Percentiles rank a stretch among this genome's conserved stretches.
Conservation (phyloP, 352 stramenopile genomes). For the Pythium angustatum region DNA sequence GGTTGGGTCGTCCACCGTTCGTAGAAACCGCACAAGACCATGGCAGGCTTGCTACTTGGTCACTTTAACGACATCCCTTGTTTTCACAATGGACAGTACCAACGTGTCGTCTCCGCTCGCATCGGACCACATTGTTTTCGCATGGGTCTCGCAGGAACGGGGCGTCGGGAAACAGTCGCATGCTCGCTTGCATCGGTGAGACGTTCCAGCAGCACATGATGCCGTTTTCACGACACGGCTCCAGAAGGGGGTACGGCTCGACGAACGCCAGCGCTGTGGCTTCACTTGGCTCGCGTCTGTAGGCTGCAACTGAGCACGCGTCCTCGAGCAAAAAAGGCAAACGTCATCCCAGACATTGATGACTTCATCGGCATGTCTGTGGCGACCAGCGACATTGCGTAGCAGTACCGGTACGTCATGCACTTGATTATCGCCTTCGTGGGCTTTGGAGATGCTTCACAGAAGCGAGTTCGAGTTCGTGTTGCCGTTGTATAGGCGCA, state of each 20-base stretch:
- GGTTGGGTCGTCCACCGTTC: slow-evolving; percentile 64
- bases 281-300: slow-evolving; percentile 35
- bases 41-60: slow-evolving; percentile 56
- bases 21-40: slow-evolving; percentile 49
- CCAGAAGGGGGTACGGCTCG: slow-evolving; percentile 69
- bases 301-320: slow-evolving; percentile 28
- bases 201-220: slow-evolving; percentile 62
- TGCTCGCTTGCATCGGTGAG: slow-evolving; percentile 44
- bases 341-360: slow-evolving; percentile 90
- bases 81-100: not conserved
- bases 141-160: slow-evolving; percentile 27
- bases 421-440: slow-evolving; percentile 81
- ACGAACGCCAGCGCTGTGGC: slow-evolving; percentile 73
- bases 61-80: slow-evolving; percentile 39
- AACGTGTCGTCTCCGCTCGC: not conserved
- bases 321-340: slow-evolving; percentile 82
- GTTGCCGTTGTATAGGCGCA: slow-evolving; percentile 77
- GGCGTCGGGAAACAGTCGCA: slow-evolving; percentile 22
- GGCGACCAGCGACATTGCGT: slow-evolving; percentile 62
- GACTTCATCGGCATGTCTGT: slow-evolving; percentile 55
- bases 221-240: slow-evolving; percentile 74
- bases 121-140: not conserved
- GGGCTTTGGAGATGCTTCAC: slow-evolving; percentile 64
- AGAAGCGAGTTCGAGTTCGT: slow-evolving; percentile 53
- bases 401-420: slow-evolving; percentile 78